Evolutionary conservation across 2,329 filamentous ascomycete species (phyloP), one percentile per base, ranked within the genome.

Genomic region (Achaetomium macrosporum): DNA sequence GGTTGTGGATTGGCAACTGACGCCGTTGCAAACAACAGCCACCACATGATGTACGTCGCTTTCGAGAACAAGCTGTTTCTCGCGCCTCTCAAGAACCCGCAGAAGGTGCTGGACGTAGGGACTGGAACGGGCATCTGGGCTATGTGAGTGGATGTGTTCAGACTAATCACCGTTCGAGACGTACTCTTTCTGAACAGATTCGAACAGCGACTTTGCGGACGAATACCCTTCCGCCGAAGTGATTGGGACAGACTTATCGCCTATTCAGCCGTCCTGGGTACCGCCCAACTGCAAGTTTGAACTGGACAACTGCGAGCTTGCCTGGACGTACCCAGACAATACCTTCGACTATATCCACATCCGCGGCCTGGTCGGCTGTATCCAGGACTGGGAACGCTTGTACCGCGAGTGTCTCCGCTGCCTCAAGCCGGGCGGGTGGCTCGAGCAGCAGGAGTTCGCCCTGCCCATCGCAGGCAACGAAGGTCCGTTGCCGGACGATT

Each of bases 11-110:
- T 49, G n/a, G 12, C 25, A 29, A 12, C 36, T 37, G 5, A 45
- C 31, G 15, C 11, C 15, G n/a, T 12, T 20, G 6, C 9, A 11
- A 35, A 16, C 19, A 31, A 15, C 15, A 50, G 48, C 42, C 48
- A 50, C 48, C 48, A 50, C 19, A 50, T 50, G 48, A 37, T 50
- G n/a, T 39, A 25, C 20, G 30, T 50, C 20, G 41, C 42, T 19
- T 44, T 44, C 33, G 19, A 50, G 4, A 45, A 50, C 41, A 42
- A 44, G 33, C 35, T 50, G 13, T 37, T 30, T 20, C 41, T 50
- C 36, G 48, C 42, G 41, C 48, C 48, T 1, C 19, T 50, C 33
- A 17, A 50, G 17, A 50, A 44, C 29, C 48, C 48, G 16, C 41
- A 50, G 19, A 50, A 41, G 33, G 48, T 50, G 15, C 36, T 50